Conservation (phyloP, 345 rosid genomes). For the Garcia nutans region DNA sequence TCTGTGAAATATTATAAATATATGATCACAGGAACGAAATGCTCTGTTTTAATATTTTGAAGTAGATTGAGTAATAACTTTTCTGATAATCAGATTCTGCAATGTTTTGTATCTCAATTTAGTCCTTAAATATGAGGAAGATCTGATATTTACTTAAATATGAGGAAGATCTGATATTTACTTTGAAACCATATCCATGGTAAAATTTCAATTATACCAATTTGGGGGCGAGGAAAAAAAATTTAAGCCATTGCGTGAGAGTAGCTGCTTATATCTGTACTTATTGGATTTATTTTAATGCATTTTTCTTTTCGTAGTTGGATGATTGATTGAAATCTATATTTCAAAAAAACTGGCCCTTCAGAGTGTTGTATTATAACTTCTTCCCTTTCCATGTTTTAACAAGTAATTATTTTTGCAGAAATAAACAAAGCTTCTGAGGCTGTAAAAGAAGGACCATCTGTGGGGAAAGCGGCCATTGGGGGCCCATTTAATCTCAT, state of each 20-base stretch:
- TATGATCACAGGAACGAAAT: too few species aligned
- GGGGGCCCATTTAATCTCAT: constrained; percentile 90
- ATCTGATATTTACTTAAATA: too few species aligned
- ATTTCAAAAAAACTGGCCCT: background rate
- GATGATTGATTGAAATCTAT: background rate
- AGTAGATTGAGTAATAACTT: too few species aligned
- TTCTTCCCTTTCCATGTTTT: background rate
- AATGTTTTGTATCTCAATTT: too few species aligned
- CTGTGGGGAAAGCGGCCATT: constrained; percentile 89
- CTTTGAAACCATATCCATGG: background rate
- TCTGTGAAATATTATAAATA: too few species aligned
- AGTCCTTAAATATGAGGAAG: too few species aligned
- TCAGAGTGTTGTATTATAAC: background rate
- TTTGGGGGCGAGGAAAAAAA: background rate
- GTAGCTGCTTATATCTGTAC: background rate
- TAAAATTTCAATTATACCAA: too few species aligned
- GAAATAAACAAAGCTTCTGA: constrained; percentile 64
- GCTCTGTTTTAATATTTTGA: too few species aligned
- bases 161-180: too few species aligned
- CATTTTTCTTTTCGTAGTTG: background rate
- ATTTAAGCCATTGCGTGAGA: background rate
- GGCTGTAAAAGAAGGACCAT: constrained; percentile 92
- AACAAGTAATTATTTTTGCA: constrained; percentile 29
- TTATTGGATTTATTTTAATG: background rate
- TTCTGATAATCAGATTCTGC: too few species aligned